A percentile compares a stretch with the other conserved stretches of the same genome.
Evolutionary conservation across 129 eudicot genomes (phyloP).

Genomic region (Scalesia atractyloides): DNA sequence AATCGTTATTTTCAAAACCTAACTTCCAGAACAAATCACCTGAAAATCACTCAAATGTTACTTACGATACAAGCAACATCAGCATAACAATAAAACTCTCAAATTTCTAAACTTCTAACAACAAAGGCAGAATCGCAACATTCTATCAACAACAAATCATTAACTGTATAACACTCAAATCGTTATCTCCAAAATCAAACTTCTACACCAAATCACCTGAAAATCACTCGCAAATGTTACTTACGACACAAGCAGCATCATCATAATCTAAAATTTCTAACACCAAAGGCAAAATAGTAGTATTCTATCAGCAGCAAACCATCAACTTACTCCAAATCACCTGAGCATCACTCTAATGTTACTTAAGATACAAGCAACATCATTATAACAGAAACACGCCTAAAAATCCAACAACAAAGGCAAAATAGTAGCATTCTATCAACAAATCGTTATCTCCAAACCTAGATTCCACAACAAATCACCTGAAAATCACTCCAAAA

Average conservation of each 20-base stretch:
- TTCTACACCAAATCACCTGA: constrained; percentile 5
- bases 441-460: too few relatives aligned
- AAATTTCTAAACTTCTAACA: too few relatives aligned
- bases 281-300: constrained; percentile 3
- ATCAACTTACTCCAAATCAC: background rate
- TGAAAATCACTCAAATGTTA: background rate
- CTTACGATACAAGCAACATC: constrained; percentile 35
- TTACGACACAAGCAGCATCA: constrained; percentile 30
- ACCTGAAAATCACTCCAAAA: too few relatives aligned
- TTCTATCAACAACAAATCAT: constrained; percentile 1
- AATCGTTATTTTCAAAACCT: constrained; percentile 8
- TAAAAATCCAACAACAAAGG: too few relatives aligned
- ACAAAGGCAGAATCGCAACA: too few relatives aligned
- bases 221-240: constrained; percentile 4
- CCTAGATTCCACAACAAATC: too few relatives aligned
- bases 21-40: constrained; percentile 1
- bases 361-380: background rate
- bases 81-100: too few relatives aligned
- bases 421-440: too few relatives aligned
- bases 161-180: background rate
- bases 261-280: background rate
- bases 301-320: constrained; percentile 7
- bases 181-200: constrained; percentile 12
- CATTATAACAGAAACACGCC: too few relatives aligned
- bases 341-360: background rate